Evolutionary conservation across 2,329 filamentous ascomycete species (phyloP).

Genomic region (Sordariomycetes sp.): DNA sequence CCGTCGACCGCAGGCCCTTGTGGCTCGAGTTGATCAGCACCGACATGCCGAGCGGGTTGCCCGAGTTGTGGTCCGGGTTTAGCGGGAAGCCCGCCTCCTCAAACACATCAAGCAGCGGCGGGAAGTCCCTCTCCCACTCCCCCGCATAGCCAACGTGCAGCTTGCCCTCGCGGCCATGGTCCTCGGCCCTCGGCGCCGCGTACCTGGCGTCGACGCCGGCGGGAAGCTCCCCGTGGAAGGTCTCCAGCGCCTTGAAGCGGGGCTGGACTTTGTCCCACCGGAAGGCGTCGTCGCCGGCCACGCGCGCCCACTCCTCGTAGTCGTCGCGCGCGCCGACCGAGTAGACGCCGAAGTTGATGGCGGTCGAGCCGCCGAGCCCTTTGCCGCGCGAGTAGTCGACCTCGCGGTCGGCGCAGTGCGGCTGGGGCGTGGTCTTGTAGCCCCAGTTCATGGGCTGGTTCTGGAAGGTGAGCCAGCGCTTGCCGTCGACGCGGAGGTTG

Average conservation of each 20-base stretch:
- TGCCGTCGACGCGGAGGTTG: constrained; percentile 35
- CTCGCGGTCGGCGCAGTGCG: constrained; percentile 26
- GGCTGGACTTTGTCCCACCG: constrained; percentile 40
- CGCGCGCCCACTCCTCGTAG: constrained; percentile 48
- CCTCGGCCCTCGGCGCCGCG: background rate
- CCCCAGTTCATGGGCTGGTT: constrained; percentile 39
- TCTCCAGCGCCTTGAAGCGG: constrained; percentile 42
- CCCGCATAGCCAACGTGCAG: constrained; percentile 32
- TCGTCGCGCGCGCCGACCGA: constrained; percentile 46
- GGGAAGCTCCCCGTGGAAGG: constrained; percentile 31
- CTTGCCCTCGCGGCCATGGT: constrained; percentile 8
- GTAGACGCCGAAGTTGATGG: constrained; percentile 45
- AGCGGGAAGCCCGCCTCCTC: constrained; percentile 33
- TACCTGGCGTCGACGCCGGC: constrained; percentile 12
- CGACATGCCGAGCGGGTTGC: constrained; percentile 45
- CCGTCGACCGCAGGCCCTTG: constrained; percentile 36
- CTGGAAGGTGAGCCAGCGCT: constrained; percentile 42
- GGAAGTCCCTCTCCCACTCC: constrained; percentile 28
- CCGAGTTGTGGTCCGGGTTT: constrained; percentile 47
- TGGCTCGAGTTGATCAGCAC: constrained; percentile 36
- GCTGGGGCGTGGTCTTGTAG: constrained; percentile 37
- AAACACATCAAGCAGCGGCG: constrained; percentile 32
- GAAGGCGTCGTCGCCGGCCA: constrained; percentile 44
- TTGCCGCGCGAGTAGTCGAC: constrained; percentile 24
- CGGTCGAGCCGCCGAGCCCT: constrained; percentile 38